A percentile compares a stretch with the other conserved stretches of the same genome.
Evolutionary conservation across 352 stramenopile species (phyloP).

Genomic region (Globisporangium perplexum): DNA sequence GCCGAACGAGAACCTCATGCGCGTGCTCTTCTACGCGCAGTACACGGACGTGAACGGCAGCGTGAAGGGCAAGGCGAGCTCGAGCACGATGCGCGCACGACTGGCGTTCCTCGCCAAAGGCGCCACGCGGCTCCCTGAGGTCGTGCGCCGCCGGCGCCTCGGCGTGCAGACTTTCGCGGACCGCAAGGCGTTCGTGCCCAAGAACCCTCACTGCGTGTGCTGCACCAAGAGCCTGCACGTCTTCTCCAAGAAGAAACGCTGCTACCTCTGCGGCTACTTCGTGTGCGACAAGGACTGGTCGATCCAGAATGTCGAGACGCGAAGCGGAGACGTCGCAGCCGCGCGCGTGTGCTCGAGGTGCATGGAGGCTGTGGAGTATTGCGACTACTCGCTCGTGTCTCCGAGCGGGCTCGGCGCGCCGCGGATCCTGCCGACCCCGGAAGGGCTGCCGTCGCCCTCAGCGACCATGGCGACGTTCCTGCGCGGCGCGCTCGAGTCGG

Average conservation of each 20-base stretch:
- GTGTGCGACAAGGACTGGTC: constrained; percentile 33
- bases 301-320: constrained; percentile 25
- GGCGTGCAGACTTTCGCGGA: constrained; percentile 50
- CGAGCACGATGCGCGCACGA: constrained; percentile 18
- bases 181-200: constrained; percentile 30
- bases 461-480: constrained; percentile 15
- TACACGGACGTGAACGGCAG: constrained; percentile 8
- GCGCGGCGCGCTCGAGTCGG: constrained; percentile 14
- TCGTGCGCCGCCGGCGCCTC: constrained; percentile 46
- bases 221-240: constrained; percentile 43
- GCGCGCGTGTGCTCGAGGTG: constrained; percentile 44
- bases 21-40: constrained; percentile 32
- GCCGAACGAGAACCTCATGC: constrained; percentile 18
- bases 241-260: constrained; percentile 27
- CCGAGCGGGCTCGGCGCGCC: constrained; percentile 20
- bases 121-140: constrained; percentile 17
- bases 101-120: constrained; percentile 27
- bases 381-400: constrained; percentile 41
- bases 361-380: constrained; percentile 43
- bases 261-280: constrained; percentile 29
- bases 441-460: background rate
- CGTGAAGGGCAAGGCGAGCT: background rate
- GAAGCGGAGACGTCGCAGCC: constrained; percentile 23
- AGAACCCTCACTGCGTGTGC: constrained; percentile 49
- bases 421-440: constrained; percentile 11